Base-by-base conservation (phyloP, 192 early-diverging fungal genomes). In the Geranomyces michiganensis region DNA sequence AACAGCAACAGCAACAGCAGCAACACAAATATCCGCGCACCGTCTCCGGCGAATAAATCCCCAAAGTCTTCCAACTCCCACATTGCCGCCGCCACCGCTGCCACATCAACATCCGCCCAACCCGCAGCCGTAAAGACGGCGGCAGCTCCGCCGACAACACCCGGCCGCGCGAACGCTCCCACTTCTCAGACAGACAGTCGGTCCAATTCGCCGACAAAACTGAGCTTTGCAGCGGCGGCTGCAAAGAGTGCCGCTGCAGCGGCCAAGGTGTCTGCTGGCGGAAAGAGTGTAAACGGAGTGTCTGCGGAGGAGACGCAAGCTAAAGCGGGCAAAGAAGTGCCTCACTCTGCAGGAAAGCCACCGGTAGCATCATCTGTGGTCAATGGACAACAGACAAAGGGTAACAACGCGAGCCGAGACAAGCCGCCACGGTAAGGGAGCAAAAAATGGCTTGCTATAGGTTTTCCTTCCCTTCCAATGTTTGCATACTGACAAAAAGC, bases 241-340 rank as follows among this genome's bases (percentile, higher is more conserved):
- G 51, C 51, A n/a, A 53, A 53, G 51, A 53, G 51, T 53, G 51
- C 51, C 7, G 51, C 51, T 15, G 58, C 58, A 2, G 58, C 58
- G 22, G 58, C 58, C 26, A 60, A 27, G 58, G 58, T 33, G 17
- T 19, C 58, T 60, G 58, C 58, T 19, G 3, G 3, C 17, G 58
- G 17, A 8, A 32, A 60, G 58, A 15, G 26, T 15, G 51, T 55
- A n/a, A 55, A 55, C 21, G 51, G 51, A 55, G 26, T 24, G 14
- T 27, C 51, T 3, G 51, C 36, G 5, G 36, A 41, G 5, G 36
- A 41, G 36, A 10, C 36, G 36, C 36, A 3, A 10, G 3, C 36
- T 7, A 41, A 41, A 41, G 36, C 36, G 10, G 36, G 36, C 36
- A 41, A 41, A 41, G 36, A 41, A n/a, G n/a, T n/a, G 36, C 36